Evolutionary conservation across 768 basidiomycete genomes (phyloP).

Genomic region (Rhizopogon salebrosus): DNA sequence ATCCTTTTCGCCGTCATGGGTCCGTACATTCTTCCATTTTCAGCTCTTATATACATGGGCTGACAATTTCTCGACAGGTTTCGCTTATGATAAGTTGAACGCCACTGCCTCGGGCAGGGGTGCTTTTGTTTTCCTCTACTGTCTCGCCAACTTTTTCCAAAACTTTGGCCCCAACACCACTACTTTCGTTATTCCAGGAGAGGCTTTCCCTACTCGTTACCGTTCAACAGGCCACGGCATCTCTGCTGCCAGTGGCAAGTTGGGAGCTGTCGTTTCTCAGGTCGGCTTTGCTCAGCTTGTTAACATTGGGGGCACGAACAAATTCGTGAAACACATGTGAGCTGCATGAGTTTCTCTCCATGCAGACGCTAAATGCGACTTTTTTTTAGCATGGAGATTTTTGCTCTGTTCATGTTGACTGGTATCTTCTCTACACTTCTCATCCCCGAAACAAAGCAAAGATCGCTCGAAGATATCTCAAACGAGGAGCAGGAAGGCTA

Average conservation of each 20-base stretch:
- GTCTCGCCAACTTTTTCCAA: conserved; percentile 86
- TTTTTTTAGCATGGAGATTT: conserved; percentile 58
- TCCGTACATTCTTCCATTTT: conserved; percentile 24
- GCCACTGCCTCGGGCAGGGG: conserved; percentile 36
- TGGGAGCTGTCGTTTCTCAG: conserved; percentile 78
- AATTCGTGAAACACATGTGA: conserved; percentile 66
- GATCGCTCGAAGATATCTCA: conserved; percentile 65
- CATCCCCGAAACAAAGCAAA: conserved; percentile 72
- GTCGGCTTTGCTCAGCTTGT: conserved; percentile 67
- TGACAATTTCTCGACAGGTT: conserved; percentile 38
- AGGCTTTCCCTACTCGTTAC: conserved; percentile 85
- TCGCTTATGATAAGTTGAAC: conserved; percentile 56
- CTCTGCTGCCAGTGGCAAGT: conserved; percentile 76
- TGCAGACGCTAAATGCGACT: conserved; percentile 3
- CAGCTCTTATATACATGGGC: not conserved
- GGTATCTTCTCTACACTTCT: conserved; percentile 79
- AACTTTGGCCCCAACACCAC: conserved; percentile 83
- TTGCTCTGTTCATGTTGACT: conserved; percentile 83
- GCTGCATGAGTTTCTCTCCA: conserved; percentile 18
- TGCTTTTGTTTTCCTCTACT: conserved; percentile 80
- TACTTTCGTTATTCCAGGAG: conserved; percentile 78
- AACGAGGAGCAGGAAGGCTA: conserved; percentile 66
- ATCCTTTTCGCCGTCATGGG: conserved; percentile 66
- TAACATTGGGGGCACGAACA: conserved; percentile 61
- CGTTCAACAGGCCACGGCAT: conserved; percentile 84